Evolutionary conservation across 2,329 filamentous ascomycete species (phyloP).

Genomic region (Trichophyton benhamiae): DNA sequence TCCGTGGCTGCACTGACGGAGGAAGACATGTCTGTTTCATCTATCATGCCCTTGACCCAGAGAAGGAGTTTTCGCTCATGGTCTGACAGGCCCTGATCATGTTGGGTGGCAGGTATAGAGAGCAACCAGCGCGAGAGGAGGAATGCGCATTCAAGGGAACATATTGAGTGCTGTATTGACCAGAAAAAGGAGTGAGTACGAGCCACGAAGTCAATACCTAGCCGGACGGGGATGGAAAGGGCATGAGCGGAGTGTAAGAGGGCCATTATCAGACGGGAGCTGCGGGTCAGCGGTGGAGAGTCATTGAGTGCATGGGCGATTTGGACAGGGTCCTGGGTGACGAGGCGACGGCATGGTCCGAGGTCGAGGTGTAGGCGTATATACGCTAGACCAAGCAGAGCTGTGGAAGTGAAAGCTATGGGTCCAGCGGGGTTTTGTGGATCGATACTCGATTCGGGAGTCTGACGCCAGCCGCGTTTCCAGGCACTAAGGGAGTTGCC

Average conservation of each 20-base stretch:
- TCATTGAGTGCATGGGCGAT: constrained; percentile 36
- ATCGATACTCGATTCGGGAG: constrained; percentile 42
- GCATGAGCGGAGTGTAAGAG: constrained; percentile 43
- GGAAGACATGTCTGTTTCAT: constrained; percentile 38
- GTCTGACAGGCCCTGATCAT: constrained; percentile 33
- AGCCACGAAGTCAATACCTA: constrained; percentile 43
- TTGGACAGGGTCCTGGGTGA: constrained; percentile 35
- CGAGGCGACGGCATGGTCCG: constrained; percentile 36
- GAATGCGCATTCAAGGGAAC: constrained; percentile 43
- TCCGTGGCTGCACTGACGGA: constrained; percentile 28
- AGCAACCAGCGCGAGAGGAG: constrained; percentile 37
- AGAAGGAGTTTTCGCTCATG: constrained; percentile 37
- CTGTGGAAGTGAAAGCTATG: constrained; percentile 42
- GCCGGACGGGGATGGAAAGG: constrained; percentile 41
- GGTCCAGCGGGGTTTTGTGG: constrained; percentile 42
- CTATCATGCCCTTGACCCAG: constrained; percentile 40
- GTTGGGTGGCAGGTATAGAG: constrained; percentile 32
- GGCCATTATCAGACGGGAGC: constrained; percentile 38
- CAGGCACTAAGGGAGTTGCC: constrained; percentile 39
- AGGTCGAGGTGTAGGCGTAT: constrained; percentile 38
- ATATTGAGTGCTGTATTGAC: constrained; percentile 44
- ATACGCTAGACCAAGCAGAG: constrained; percentile 36
- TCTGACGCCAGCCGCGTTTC: constrained; percentile 43
- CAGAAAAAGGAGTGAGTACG: constrained; percentile 43
- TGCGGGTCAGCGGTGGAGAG: constrained; percentile 32